phyloP scores from a whole-genome alignment of 2,329 filamentous ascomycete genomes.

The Colletotrichum higginsianum region DNA sequence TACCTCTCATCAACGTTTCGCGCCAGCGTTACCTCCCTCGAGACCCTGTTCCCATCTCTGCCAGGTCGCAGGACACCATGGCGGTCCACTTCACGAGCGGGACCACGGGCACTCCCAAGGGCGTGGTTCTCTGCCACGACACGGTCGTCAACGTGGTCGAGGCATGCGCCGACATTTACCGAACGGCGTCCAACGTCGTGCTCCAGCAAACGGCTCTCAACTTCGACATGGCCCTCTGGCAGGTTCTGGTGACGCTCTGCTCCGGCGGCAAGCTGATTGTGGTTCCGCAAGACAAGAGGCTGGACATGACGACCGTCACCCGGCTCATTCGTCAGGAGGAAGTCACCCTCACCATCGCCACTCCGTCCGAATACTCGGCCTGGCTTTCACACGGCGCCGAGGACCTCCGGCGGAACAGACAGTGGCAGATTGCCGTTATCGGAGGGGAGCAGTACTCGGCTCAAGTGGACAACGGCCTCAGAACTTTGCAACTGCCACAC shows the following conservation, averaged over 20 bases:
- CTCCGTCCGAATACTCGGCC: slow-evolving; percentile 58
- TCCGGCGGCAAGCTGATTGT: slow-evolving; percentile 56
- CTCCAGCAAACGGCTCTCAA: slow-evolving; percentile 57
- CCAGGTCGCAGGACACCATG: slow-evolving; percentile 36
- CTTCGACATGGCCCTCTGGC: slow-evolving; percentile 59
- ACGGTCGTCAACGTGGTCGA: slow-evolving; percentile 49
- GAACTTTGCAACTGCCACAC: slow-evolving; percentile 26
- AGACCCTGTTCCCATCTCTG: slow-evolving; percentile 42
- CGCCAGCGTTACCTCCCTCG: neutral
- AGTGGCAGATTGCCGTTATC: slow-evolving; percentile 43
- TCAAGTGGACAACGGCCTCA: slow-evolving; percentile 36
- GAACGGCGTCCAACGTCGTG: slow-evolving; percentile 44
- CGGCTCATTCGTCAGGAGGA: slow-evolving; percentile 51
- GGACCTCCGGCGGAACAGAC: slow-evolving; percentile 24
- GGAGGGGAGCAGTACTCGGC: slow-evolving; percentile 43
- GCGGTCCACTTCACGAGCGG: slow-evolving; percentile 53
- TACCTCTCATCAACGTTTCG: neutral
- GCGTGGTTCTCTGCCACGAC: slow-evolving; percentile 52
- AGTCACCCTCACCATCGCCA: slow-evolving; percentile 56
- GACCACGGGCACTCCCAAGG: slow-evolving; percentile 57
- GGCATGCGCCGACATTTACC: slow-evolving; percentile 49
- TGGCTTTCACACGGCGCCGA: slow-evolving; percentile 47
- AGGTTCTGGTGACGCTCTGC: slow-evolving; percentile 54
- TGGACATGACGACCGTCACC: slow-evolving; percentile 55
- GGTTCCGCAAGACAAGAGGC: slow-evolving; percentile 52